Percentiles rank a stretch among this genome's conserved stretches.
These are phyloP conservation scores for Salvia rosmarinus DNA, from an alignment of 257 asterid genomes.

Conservation along the genomic window DNA sequence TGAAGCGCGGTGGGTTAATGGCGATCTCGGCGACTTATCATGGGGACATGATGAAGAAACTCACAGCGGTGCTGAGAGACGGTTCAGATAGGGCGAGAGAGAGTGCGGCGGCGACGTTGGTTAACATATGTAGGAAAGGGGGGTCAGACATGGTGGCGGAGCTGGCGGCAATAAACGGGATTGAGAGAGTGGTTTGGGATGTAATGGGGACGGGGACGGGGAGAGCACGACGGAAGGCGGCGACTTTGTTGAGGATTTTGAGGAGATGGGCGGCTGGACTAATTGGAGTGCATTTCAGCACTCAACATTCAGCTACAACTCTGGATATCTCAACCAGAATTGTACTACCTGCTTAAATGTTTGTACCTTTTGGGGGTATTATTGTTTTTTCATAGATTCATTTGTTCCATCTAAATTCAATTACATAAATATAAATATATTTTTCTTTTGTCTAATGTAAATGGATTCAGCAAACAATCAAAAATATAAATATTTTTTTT, in stretches of 20 bases:
- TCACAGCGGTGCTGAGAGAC: conserved; percentile 58
- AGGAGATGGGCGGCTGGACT: conserved; percentile 92
- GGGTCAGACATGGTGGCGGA: conserved; percentile 77
- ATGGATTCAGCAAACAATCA: conserved; percentile 16
- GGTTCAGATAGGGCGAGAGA: conserved; percentile 74
- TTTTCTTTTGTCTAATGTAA: neutral
- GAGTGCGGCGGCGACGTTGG: conserved; percentile 73
- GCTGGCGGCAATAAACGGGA: conserved; percentile 61
- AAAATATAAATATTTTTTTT: neutral
- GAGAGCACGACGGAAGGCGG: conserved; percentile 77
- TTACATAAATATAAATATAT: conserved; percentile 12
- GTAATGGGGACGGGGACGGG: conserved; percentile 81
- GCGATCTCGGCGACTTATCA: conserved; percentile 63
- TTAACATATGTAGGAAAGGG: conserved; percentile 73
- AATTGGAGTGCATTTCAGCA: conserved; percentile 50
- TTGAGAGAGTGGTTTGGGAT: conserved; percentile 83
- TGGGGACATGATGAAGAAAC: conserved; percentile 44
- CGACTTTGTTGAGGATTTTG: conserved; percentile 68
- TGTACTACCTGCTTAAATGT: conserved; percentile 32
- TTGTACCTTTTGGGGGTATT: neutral
- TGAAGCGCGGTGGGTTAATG: conserved; percentile 71
- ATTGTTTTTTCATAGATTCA: conserved; percentile 25
- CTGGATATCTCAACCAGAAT: conserved; percentile 44
- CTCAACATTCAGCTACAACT: conserved; percentile 37
- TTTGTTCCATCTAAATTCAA: conserved; percentile 30